Conservation (phyloP, 2,329 filamentous ascomycete genomes). For the Ploettnerulaceae sp. region DNA sequence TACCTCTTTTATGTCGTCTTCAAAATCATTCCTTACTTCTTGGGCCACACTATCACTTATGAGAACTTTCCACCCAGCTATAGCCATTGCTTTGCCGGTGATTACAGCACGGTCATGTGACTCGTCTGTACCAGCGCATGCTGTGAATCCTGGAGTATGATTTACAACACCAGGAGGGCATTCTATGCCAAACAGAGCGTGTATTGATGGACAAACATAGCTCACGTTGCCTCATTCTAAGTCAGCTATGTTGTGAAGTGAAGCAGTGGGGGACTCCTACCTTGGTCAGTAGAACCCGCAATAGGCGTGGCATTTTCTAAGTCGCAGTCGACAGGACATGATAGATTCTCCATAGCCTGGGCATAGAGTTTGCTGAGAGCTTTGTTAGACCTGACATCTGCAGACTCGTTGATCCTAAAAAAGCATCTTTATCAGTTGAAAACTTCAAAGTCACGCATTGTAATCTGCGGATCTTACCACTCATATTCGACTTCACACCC, state of each 20-base stretch:
- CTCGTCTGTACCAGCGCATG: background rate
- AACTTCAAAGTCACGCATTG: too few species aligned
- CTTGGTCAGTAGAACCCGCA: background rate
- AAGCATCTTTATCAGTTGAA: too few species aligned
- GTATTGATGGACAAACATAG: conserved; percentile 1
- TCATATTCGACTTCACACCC: conserved; percentile 1
- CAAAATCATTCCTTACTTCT: background rate
- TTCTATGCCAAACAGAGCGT: background rate
- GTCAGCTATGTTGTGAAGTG: background rate
- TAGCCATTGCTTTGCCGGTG: conserved; percentile 1
- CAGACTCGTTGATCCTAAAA: background rate
- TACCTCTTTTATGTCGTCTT: too few species aligned
- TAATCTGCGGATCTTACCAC: too few species aligned
- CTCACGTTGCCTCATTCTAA: conserved; percentile 5
- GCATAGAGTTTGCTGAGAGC: too few species aligned
- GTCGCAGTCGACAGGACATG: background rate
- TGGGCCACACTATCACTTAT: background rate
- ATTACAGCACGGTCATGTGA: background rate
- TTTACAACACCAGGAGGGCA: background rate
- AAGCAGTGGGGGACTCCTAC: background rate
- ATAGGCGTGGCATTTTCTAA: background rate
- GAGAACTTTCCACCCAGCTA: background rate
- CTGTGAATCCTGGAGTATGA: background rate
- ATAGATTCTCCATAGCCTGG: too few species aligned
- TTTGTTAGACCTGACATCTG: background rate